Evolutionary conservation across 371 early-diverging fungal species (phyloP).

Genomic region (Mucor plumbeus): DNA sequence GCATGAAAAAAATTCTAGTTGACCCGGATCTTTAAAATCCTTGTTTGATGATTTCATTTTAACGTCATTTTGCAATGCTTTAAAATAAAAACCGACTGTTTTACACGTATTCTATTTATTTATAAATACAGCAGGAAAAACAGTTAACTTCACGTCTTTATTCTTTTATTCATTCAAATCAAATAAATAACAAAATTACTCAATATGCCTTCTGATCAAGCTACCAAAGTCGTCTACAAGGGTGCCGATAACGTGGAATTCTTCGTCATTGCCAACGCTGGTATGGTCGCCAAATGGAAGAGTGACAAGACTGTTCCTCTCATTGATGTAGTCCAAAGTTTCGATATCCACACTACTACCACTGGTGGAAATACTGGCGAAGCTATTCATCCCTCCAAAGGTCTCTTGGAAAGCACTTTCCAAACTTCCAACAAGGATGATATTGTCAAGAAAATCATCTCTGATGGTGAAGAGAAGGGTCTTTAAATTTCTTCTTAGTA

Average conservation of each 20-base stretch:
- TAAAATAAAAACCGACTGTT: background rate
- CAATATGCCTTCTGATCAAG: slow-evolving; percentile 24
- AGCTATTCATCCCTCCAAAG: slow-evolving; percentile 29
- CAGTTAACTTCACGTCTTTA: background rate
- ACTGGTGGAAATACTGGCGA: slow-evolving; percentile 36
- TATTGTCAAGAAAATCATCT: slow-evolving; percentile 35
- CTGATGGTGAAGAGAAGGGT: slow-evolving; percentile 32
- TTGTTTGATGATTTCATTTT: slow-evolving; percentile 1
- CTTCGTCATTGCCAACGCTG: slow-evolving; percentile 46
- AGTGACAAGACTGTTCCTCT: slow-evolving; percentile 49
- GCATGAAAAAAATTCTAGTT: background rate
- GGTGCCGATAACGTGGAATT: slow-evolving; percentile 38
- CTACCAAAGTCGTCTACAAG: slow-evolving; percentile 41
- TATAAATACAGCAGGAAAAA: slow-evolving; percentile 1
- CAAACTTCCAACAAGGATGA: slow-evolving; percentile 27
- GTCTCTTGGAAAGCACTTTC: slow-evolving; percentile 27
- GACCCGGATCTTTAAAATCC: background rate
- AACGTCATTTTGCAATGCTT: slow-evolving; percentile 1
- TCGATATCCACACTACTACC: slow-evolving; percentile 24
- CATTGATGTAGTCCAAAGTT: slow-evolving; percentile 49
- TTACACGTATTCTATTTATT: background rate
- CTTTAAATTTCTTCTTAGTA: background rate
- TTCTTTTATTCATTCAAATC: background rate
- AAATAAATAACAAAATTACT: background rate
- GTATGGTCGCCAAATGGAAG: slow-evolving; percentile 40